Base-by-base conservation (phyloP, 305 asterid species). In the Fraxinus latifolia region DNA sequence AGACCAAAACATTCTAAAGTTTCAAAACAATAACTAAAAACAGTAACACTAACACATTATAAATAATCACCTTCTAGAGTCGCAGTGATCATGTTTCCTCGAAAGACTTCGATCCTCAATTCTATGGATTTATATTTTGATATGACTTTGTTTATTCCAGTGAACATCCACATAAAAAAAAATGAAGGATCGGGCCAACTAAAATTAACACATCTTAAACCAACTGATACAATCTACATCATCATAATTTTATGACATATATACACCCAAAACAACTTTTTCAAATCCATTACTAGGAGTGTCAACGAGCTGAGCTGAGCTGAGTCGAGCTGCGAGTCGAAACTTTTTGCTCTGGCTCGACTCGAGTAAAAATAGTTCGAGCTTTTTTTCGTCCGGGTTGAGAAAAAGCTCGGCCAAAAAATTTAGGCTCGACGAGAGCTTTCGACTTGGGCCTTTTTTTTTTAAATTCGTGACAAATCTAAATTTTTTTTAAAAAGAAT, bases 21-120 rank as follows among this genome's bases (percentile, higher is more conserved):
- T 55, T 42, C 39, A 77, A 58, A 78, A 62, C 32, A 62, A 62
- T 8, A 62, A 62, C 33, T 23, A 23, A 60, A 47, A 73, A 53
- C 36, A 87, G 70, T 72, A 36, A 62, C 34, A 75, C 23, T 67
- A 50, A 37, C 60, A 76, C 74, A 36, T 71, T 76, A 81, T 42
- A 82, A 11, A 25, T 8, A 12, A 21, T 27, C 33, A 5, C 73
- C 7, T 65, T 65, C 33, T 65, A 34, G 73, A 65, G 73, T 65
- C 29, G 34, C 29, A 65, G 29, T 23, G 29, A 62, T 25, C 73
- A 25, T 23, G 73, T 7, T 65, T 27, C 73, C 73, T 27, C 3
- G 73, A 25, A 27, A 65, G 73, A 65, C 73, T 65, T 65, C 7
- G 72, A 62, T 65, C 67, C 67, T 55, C 34, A 65, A 65, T 9